phyloP scores from a whole-genome alignment of 2,329 filamentous ascomycete genomes.

The Ilyonectria sp. region DNA sequence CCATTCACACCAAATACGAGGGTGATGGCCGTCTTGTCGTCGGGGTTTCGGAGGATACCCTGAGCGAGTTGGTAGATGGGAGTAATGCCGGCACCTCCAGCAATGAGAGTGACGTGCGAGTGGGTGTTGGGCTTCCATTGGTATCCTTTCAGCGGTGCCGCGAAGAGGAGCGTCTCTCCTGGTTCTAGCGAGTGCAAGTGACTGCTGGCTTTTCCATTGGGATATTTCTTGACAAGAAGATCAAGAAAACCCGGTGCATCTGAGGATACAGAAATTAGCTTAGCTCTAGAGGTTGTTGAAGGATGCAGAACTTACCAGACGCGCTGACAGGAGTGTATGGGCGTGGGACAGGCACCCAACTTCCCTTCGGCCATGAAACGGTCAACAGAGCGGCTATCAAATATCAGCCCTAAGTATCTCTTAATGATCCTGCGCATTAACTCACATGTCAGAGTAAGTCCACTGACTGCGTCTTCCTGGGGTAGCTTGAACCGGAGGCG shows the following conservation, averaged over 20 bases:
- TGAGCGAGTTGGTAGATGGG: constrained; percentile 77
- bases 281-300: constrained; percentile 37
- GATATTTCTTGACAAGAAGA: constrained; percentile 78
- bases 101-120: constrained; percentile 73
- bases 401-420: constrained; percentile 8
- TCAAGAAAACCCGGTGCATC: constrained; percentile 73
- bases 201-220: constrained; percentile 73
- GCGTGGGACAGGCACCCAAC: constrained; percentile 71
- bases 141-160: constrained; percentile 67
- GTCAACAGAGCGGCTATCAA: constrained; percentile 70
- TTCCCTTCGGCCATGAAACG: constrained; percentile 69
- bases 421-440: neutral
- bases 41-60: constrained; percentile 73
- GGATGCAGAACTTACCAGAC: constrained; percentile 56
- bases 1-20: constrained; percentile 78
- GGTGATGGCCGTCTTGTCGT: constrained; percentile 74
- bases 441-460: constrained; percentile 66
- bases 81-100: constrained; percentile 81
- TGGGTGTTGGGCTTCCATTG: constrained; percentile 67
- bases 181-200: constrained; percentile 77
- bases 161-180: constrained; percentile 73
- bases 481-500: constrained; percentile 70
- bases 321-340: constrained; percentile 77
- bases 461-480: constrained; percentile 61
- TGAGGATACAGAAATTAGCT: constrained; percentile 2